Evolutionary conservation across 257 asterid species (phyloP).

Genomic region (Nicotiana knightiana): DNA sequence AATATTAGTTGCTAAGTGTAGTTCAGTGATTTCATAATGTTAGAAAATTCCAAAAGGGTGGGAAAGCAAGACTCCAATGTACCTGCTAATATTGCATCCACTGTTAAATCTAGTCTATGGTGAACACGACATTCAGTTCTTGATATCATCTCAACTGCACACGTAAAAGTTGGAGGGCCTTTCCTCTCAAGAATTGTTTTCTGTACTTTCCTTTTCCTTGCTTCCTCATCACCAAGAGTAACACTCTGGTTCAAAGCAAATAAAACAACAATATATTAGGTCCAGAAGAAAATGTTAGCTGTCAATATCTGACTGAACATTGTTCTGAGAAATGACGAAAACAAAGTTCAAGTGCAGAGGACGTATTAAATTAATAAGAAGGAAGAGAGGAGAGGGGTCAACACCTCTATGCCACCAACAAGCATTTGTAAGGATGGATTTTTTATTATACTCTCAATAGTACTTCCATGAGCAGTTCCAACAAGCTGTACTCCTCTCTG

Average conservation of each 20-base stretch:
- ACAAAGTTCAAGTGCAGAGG: neutral
- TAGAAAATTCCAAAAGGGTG: neutral
- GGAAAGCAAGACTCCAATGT: conserved; percentile 3
- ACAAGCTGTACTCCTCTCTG: conserved; percentile 99
- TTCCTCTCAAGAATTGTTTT: conserved; percentile 98
- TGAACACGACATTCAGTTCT: conserved; percentile 87
- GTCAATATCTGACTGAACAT: neutral
- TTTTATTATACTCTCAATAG: conserved; percentile 82
- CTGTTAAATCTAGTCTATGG: conserved; percentile 85
- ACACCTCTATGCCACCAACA: conserved; percentile 98
- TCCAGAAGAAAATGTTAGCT: neutral
- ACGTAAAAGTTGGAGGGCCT: conserved; percentile 90
- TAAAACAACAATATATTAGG: conserved; percentile 3
- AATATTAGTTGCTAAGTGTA: conserved; percentile 12
- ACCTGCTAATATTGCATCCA: conserved; percentile 92
- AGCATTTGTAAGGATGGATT: conserved; percentile 91
- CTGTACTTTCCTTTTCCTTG: conserved; percentile 95
- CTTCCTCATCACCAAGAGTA: conserved; percentile 98
- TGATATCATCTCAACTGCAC: conserved; percentile 92
- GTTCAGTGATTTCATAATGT: neutral
- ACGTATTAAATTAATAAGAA: neutral
- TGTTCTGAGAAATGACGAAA: neutral
- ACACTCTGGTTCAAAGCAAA: conserved; percentile 60
- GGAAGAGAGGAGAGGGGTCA: neutral
- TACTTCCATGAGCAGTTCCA: conserved; percentile 93